phyloP scores from a whole-genome alignment of 2,329 filamentous ascomycete species.

The Malbranchea zuffiana region DNA sequence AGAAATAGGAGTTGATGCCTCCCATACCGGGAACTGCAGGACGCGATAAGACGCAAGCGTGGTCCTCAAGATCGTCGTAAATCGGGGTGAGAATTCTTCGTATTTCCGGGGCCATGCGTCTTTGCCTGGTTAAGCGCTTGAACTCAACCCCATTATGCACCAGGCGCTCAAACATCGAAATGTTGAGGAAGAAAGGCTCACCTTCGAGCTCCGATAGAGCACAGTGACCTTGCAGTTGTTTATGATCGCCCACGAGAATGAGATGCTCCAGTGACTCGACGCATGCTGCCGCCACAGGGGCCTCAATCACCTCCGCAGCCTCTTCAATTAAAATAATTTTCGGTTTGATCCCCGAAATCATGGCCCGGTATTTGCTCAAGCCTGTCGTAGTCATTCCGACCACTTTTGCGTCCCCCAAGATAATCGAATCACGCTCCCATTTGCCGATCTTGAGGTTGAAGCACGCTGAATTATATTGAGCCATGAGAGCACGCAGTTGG shows the following conservation, averaged over 20 bases:
- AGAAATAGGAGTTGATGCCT: slow-evolving; percentile 49
- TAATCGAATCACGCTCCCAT: slow-evolving; percentile 49
- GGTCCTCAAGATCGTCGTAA: slow-evolving; percentile 50
- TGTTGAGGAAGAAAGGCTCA: slow-evolving; percentile 54
- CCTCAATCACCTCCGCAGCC: slow-evolving; percentile 59
- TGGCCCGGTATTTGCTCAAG: slow-evolving; percentile 63
- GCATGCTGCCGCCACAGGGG: slow-evolving; percentile 48
- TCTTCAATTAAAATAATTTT: slow-evolving; percentile 65
- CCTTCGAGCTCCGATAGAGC: slow-evolving; percentile 49
- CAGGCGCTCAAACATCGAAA: slow-evolving; percentile 71
- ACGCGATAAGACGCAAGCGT: slow-evolving; percentile 45
- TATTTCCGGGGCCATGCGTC: slow-evolving; percentile 61
- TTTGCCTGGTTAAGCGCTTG: slow-evolving; percentile 55
- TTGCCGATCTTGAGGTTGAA: slow-evolving; percentile 45
- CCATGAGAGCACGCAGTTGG: slow-evolving; percentile 42
- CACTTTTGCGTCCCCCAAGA: slow-evolving; percentile 50
- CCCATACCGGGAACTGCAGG: slow-evolving; percentile 53
- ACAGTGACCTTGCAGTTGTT: slow-evolving; percentile 61
- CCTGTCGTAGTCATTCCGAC: slow-evolving; percentile 69
- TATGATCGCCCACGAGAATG: slow-evolving; percentile 66
- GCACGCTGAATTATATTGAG: slow-evolving; percentile 41
- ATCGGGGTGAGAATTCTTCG: slow-evolving; percentile 50
- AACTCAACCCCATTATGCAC: slow-evolving; percentile 55
- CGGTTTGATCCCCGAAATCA: slow-evolving; percentile 56
- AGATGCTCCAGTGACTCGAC: slow-evolving; percentile 53